Base-by-base conservation (phyloP, 2,329 filamentous ascomycete species). In the Cladosporium sp. region DNA sequence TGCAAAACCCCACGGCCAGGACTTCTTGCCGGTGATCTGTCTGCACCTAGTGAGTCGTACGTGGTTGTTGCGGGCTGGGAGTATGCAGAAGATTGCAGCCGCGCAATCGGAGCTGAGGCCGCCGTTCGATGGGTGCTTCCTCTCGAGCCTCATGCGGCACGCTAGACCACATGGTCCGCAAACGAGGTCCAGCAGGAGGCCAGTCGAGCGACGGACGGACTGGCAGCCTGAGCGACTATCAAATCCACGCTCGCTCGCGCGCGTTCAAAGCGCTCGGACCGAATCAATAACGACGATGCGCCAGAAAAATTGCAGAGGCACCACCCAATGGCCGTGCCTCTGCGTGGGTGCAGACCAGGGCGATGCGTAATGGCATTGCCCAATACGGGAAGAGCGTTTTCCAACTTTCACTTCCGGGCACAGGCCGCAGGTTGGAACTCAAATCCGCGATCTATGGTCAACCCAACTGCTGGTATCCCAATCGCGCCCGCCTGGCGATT, bases 41-140 rank as follows among this genome's bases (percentile, higher is more conserved):
- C 22, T 9, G 22, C 22, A 27, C 22, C 22, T 27, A 4, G 9
- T n/a, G n/a, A n/a, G n/a, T 29, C 41, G 20, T 43, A 13, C 39
- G 39, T 20, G 25, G 9, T 5, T 27, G 22, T 27, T 9, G 22
- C 22, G 9, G 22, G 22, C 22, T 27, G 5, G 5, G 9, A 27
- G 22, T n/a, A 9, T 27, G 22, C 22, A 27, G 22, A 27, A 27
- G 22, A 15, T 38, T 38, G 43, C 43, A 27, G 20, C n/a, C 32
- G 29, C 32, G 43, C 43, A 45, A 30, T 36, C 43, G 43, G 43
- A 47, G 35, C 43, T 20, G 25, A 22, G 42, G 35, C 42, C 42
- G 42, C 42, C 25, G 42, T 45, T 11, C 33, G 29, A 18, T 32
- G 19, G 12, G 38, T 7, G 13, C n/a, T 27, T 19, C 20, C 36